Evolutionary conservation across 768 basidiomycete genomes (phyloP).

Genomic region (Trametes cingulata): DNA sequence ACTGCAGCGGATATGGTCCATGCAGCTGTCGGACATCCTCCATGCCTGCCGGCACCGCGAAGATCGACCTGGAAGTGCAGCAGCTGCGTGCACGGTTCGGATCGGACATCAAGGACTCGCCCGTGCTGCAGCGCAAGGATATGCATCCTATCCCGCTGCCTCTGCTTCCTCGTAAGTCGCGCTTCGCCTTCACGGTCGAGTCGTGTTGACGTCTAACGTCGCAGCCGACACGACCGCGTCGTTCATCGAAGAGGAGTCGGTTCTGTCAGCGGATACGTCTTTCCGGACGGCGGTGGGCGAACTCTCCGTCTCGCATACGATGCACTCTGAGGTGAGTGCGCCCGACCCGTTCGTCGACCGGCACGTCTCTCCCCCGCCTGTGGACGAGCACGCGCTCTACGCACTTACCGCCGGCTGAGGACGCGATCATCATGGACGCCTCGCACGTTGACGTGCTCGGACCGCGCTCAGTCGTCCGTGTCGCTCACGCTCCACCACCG

Average conservation of each 20-base stretch:
- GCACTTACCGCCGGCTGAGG: no score
- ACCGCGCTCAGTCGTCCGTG: no score
- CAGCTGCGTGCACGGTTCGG: conserved; percentile 44
- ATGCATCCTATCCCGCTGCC: conserved; percentile 30
- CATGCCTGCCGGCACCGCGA: conserved; percentile 53
- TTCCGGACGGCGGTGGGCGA: conserved; percentile 20
- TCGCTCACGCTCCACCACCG: no score
- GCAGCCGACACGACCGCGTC: conserved; percentile 23
- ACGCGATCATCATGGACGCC: no score
- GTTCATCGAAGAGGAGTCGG: conserved; percentile 20
- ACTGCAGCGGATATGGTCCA: conserved; percentile 23
- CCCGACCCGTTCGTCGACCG: conserved; percentile 6
- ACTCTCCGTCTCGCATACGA: conserved; percentile 11
- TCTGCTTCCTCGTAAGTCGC: conserved; percentile 20
- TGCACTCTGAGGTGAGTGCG: conserved; percentile 2
- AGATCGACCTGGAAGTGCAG: conserved; percentile 48
- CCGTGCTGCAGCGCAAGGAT: conserved; percentile 28
- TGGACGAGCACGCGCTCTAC: conserved; percentile 19
- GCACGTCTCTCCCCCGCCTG: conserved; percentile 23
- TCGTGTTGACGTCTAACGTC: no score
- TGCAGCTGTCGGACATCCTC: conserved; percentile 45
- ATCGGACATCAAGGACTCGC: conserved; percentile 36
- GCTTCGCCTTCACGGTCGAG: no score
- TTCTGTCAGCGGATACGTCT: conserved; percentile 21
- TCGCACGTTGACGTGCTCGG: no score